Conservation (phyloP, 108 stramenopile genomes). For the Licmophora abbreviata region DNA sequence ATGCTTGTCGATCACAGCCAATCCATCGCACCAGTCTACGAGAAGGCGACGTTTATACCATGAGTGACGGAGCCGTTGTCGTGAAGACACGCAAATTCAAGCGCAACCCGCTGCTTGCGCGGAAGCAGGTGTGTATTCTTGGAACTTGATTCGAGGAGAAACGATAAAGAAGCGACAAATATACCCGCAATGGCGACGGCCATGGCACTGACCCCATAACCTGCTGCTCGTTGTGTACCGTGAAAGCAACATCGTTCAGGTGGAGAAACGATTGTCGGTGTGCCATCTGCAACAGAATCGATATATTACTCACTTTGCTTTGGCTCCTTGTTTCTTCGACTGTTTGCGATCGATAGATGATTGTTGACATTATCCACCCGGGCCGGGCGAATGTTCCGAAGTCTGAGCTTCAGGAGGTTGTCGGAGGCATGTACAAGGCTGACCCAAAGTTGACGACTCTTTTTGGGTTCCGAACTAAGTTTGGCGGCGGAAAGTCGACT, state of each 20-base stretch:
- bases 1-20: too few species aligned
- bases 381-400: conserved; percentile 93
- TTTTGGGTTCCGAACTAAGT: conserved; percentile 96
- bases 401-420: conserved; percentile 86
- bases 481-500: conserved; percentile 96
- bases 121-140: conserved; percentile 94
- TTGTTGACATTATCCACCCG: conserved; percentile 97
- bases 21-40: too few species aligned
- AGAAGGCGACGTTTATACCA: too few species aligned
- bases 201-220: neutral
- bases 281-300: neutral
- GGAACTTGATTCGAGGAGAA: neutral
- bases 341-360: conserved; percentile 42
- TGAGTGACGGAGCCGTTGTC: conserved; percentile 75
- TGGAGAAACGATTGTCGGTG: neutral
- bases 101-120: conserved; percentile 92
- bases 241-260: neutral
- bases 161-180: neutral
- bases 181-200: neutral
- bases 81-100: conserved; percentile 99
- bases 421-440: conserved; percentile 93
- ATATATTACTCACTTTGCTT: neutral
- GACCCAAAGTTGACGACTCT: conserved; percentile 78
- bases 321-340: conserved; percentile 1
- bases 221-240: neutral